Base-by-base conservation (phyloP, 2,329 filamentous ascomycete species). In the Orbilia javanica region DNA sequence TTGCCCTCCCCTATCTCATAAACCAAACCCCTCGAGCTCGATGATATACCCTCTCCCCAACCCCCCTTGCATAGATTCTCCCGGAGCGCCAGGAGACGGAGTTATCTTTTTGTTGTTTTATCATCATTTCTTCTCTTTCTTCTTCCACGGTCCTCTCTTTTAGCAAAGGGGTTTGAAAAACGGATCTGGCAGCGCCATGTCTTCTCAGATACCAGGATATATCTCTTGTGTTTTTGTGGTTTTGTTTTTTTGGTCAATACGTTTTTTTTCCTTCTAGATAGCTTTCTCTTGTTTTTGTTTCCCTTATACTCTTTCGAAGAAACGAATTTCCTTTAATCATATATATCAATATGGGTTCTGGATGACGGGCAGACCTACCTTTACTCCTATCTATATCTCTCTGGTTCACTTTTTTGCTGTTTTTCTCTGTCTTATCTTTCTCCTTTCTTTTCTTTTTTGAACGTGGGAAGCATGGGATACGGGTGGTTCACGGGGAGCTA, bases 201-300 rank as follows among this genome's bases (percentile, higher is more conserved):
- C 66, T 64, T 76, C 60, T 71, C 66, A 62, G 73, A 77, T 77
- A 77, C 73, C 66, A 77, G 60, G 66, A 71, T 70, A 77, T 77
- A 77, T 71, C 46, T 67, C 22, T 50, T 50, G n/a, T n/a, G n/a
- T n/a, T n/a, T n/a, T n/a, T n/a, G n/a, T n/a, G 46, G 3, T 65
- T 65, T 65, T 62, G 34, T 64, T 50, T 1, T 39, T 25, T 64
- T 44, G 42, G 42, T 70, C 15, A 46, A 34, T 75, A 60, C 31
- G 48, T 60, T 36, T 64, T 76, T 39, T 53, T 31, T 50, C 62
- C 48, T 50, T 66, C 48, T 79, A 76, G 66, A 73, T 62, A 52
- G 64, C 50, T 70, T 70, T 42, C 22, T 53, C 7, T 20, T 20
- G 20, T n/a, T 68, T 39, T 39, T 15, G 22, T 57, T 48, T 25